Evolutionary conservation across 139 green algal species (phyloP), one percentile per base, ranked within the genome.

Genomic region (Nannochloris sp.): DNA sequence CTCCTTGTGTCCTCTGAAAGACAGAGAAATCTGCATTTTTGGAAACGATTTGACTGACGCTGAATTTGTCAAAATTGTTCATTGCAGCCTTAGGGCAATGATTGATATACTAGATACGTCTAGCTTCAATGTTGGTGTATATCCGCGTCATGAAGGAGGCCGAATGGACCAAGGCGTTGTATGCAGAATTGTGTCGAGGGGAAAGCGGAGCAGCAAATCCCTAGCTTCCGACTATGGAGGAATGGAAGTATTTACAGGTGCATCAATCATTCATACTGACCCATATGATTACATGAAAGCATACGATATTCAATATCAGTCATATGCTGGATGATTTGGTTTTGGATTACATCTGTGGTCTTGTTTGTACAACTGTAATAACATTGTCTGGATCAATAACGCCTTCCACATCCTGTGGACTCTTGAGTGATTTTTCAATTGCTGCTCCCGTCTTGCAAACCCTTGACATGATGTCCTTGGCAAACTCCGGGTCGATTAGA

Each of bases 351-450:
- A 95, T 86, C 66, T 96, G 89, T 5, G 93, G 93, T 24, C 93
- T 71, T 4, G 93, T 97, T 82, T 99, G 93, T 67, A 99, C 93
- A 4, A 99, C 82, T 5, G 81, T 90, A 44, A 99, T 75, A 23
- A 70, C 67, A 49, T 85, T 85, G 44, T 98, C 85, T 0, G 71
- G 68, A 36, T 81, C 85, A 37, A 99, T 83, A 34, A 89, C 85
- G 4, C 93, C 93, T 75, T 99, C 93, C 46, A 99, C 83, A 66
- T 99, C 91, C 77, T 97, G 90, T 18, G 85, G 60, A 10, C 61
- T 75, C 16, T 67, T 78, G 31, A 86, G 73, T 23, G 49, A 31
- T 49, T n/a, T 50, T 49, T 68, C 62, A 49, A 68, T 68, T n/a
- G 5, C 36, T 24, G 48, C 44, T 34, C 68, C 40, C 18, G 69